phyloP scores from a whole-genome alignment of 306 rosid genomes.

The Vachellia collinsii region DNA sequence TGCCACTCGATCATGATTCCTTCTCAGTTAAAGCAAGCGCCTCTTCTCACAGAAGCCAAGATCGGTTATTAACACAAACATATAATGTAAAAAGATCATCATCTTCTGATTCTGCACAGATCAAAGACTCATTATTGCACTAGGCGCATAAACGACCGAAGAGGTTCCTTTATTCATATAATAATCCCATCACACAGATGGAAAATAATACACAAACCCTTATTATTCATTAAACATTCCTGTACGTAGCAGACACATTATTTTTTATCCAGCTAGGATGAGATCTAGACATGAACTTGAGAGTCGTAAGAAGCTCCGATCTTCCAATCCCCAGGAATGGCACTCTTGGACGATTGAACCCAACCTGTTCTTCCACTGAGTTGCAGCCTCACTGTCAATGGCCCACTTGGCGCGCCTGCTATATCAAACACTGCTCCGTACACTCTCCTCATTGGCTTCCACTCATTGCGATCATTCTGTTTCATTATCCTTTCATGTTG shows the following conservation, averaged over 20 bases:
- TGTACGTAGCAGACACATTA: too few relatives aligned
- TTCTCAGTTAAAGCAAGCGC: neutral
- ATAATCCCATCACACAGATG: neutral
- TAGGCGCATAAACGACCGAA: neutral
- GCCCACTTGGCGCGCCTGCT: neutral
- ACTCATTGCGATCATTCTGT: neutral
- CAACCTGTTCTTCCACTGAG: neutral
- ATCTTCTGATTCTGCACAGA: neutral
- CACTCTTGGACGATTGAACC: neutral
- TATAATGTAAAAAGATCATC: neutral
- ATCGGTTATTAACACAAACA: neutral
- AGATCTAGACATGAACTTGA: neutral
- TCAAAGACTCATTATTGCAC: neutral
- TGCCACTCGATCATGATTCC: neutral
- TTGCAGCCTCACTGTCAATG: neutral
- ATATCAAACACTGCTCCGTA: neutral
- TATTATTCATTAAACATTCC: neutral
- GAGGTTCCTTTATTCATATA: neutral
- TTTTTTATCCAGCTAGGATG: neutral
- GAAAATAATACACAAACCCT: neutral
- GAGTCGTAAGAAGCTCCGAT: neutral
- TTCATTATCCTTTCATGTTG: neutral
- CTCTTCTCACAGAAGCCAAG: neutral
- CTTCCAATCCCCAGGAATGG: neutral
- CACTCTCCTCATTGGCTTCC: slow-evolving; percentile 1